phyloP scores from a whole-genome alignment of 2,329 filamentous ascomycete species.

The Scorias spongiosa region DNA sequence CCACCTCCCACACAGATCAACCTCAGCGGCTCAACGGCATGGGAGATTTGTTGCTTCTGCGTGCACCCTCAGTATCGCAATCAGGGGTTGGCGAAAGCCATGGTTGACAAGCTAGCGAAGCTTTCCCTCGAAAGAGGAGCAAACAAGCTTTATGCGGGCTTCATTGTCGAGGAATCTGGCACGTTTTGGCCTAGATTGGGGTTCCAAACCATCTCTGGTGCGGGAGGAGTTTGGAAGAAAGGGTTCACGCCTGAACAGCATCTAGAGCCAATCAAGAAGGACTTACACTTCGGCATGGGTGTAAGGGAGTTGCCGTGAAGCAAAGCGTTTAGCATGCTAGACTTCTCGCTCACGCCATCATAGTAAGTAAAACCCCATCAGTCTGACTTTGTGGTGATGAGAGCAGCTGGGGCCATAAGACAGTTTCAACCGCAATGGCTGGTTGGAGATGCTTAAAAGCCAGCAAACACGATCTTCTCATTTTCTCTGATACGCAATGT shows the following conservation, averaged over 20 bases:
- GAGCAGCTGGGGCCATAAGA: constrained; percentile 20
- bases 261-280: constrained; percentile 8
- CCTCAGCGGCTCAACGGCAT: constrained; percentile 2
- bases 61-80: constrained; percentile 8
- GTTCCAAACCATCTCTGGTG: constrained; percentile 7
- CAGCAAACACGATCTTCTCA: constrained; percentile 19
- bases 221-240: constrained; percentile 10
- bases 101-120: constrained; percentile 6
- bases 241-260: constrained; percentile 9
- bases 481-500: not conserved
- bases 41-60: constrained; percentile 16
- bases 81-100: constrained; percentile 5
- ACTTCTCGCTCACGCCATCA: not conserved
- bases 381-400: constrained; percentile 6
- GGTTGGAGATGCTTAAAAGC: constrained; percentile 19
- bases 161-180: constrained; percentile 10
- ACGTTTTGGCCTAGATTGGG: constrained; percentile 11
- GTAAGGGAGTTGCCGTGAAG: constrained; percentile 1
- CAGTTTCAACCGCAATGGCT: constrained; percentile 10
- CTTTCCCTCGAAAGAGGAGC: constrained; percentile 6
- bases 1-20: not conserved
- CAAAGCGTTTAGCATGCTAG: constrained; percentile 1
- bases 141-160: constrained; percentile 7
- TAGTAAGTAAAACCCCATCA: no score
- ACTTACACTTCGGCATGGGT: constrained; percentile 10